Evolutionary conservation across 768 basidiomycete species (phyloP).

Genomic region (Daedaleopsis nitida): DNA sequence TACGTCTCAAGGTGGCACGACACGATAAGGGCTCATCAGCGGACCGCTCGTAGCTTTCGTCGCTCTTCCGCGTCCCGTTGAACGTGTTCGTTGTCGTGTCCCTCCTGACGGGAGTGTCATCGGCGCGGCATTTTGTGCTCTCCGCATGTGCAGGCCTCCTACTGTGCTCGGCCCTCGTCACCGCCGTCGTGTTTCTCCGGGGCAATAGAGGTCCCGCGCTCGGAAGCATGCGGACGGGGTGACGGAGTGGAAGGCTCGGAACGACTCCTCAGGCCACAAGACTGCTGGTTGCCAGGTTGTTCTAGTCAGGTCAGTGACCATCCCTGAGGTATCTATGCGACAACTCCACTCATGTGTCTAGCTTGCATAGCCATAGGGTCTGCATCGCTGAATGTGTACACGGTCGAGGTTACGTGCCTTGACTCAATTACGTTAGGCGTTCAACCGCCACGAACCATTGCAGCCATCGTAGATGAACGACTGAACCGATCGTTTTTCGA

Average conservation of each 20-base stretch:
- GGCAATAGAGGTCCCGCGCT: constrained; percentile 4
- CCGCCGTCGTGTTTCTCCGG: constrained; percentile 32
- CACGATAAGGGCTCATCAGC: not conserved
- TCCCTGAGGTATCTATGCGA: too few species aligned
- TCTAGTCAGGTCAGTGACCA: too few species aligned
- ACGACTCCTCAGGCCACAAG: too few species aligned
- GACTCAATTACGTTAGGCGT: too few species aligned
- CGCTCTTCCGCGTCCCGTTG: constrained; percentile 73
- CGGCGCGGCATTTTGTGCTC: constrained; percentile 62
- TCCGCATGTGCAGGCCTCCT: constrained; percentile 59
- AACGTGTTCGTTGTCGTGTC: constrained; percentile 75
- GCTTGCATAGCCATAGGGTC: too few species aligned
- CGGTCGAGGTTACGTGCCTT: not conserved
- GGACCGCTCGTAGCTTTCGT: constrained; percentile 49
- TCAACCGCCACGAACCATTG: too few species aligned
- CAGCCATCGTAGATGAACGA: too few species aligned
- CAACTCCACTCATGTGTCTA: too few species aligned
- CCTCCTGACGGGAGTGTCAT: constrained; percentile 67
- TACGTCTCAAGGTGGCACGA: not conserved
- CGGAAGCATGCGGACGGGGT: constrained; percentile 5
- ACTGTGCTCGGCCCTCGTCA: constrained; percentile 59
- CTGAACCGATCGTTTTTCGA: too few species aligned
- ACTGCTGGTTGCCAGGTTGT: too few species aligned
- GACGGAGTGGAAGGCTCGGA: not conserved
- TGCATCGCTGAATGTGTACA: not conserved